Evolutionary conservation across 2,329 filamentous ascomycete species (phyloP).

Genomic region (Didymella pomorum): DNA sequence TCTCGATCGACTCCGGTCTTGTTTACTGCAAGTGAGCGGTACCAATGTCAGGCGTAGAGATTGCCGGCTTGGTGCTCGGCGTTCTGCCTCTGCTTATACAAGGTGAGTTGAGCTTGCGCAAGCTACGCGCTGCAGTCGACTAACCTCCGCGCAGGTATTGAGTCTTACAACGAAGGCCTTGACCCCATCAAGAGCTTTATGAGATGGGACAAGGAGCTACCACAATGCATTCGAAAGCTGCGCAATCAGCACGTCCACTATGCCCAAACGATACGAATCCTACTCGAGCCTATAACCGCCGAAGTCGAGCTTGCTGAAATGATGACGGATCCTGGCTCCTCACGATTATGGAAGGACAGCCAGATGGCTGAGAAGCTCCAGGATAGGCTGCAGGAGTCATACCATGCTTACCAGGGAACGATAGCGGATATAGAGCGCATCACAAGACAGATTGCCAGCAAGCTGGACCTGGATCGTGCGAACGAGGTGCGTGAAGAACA

Average conservation of each 20-base stretch:
- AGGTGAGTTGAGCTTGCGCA: constrained; percentile 22
- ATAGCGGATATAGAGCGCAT: constrained; percentile 49
- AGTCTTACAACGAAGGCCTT: constrained; percentile 51
- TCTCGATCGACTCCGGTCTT: background rate
- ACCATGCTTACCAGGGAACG: constrained; percentile 46
- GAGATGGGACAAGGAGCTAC: constrained; percentile 48
- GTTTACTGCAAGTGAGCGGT: background rate
- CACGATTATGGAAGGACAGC: constrained; percentile 45
- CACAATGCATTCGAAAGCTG: constrained; percentile 47
- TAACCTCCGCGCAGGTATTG: constrained; percentile 31
- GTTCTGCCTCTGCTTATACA: constrained; percentile 51
- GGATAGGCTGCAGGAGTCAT: constrained; percentile 47
- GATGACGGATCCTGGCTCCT: constrained; percentile 42
- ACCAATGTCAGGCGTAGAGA: constrained; percentile 44
- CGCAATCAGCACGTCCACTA: constrained; percentile 50
- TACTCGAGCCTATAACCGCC: constrained; percentile 48
- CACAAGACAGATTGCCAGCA: constrained; percentile 48
- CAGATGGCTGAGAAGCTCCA: constrained; percentile 39
- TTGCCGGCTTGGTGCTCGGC: constrained; percentile 49
- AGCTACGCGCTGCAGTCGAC: background rate
- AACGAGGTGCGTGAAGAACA: constrained; percentile 33
- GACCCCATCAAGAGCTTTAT: constrained; percentile 51
- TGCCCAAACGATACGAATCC: constrained; percentile 46
- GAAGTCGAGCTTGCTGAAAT: constrained; percentile 48
- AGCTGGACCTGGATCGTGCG: constrained; percentile 48